Evolutionary conservation across 176 grass and related monocot species (phyloP).

Genomic region (Dactylis glomerata): DNA sequence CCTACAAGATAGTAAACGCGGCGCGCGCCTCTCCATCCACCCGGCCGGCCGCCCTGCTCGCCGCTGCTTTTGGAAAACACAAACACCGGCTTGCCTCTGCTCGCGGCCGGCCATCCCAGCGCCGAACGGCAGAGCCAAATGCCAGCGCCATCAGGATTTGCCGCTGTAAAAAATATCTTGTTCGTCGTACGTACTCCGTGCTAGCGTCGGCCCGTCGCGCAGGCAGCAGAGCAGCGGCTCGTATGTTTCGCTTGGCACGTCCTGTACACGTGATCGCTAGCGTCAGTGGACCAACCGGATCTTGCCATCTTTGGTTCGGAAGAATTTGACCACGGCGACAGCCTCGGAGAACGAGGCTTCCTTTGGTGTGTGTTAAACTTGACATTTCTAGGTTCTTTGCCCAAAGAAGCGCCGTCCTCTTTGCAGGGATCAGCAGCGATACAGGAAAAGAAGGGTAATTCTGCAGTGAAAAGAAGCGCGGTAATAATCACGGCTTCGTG

Average conservation of each 20-base stretch:
- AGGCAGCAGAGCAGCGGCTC: too few relatives aligned
- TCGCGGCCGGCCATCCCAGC: too few relatives aligned
- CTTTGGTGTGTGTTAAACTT: too few relatives aligned
- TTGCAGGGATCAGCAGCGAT: constrained; percentile 13
- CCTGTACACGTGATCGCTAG: constrained; percentile 43
- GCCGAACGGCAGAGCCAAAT: neutral
- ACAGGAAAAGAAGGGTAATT: neutral
- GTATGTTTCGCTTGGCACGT: constrained; percentile 30
- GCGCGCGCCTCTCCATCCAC: neutral
- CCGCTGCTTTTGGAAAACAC: neutral
- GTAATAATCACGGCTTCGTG: neutral
- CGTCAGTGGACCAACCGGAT: constrained; percentile 42
- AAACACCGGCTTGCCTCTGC: neutral
- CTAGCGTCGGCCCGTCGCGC: constrained; percentile 10
- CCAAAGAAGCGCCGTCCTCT: neutral
- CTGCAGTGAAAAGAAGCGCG: constrained; percentile 19
- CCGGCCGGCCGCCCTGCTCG: neutral
- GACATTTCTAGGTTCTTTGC: neutral
- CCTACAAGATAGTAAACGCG: too few relatives aligned
- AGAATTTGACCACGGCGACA: constrained; percentile 7
- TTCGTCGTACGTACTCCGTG: neutral
- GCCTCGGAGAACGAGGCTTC: neutral
- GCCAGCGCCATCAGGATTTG: too few relatives aligned
- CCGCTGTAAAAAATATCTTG: neutral
- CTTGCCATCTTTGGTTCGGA: constrained; percentile 38